Evolutionary conservation across 768 basidiomycete genomes (phyloP).

Genomic region (Pisolithus marmoratus): DNA sequence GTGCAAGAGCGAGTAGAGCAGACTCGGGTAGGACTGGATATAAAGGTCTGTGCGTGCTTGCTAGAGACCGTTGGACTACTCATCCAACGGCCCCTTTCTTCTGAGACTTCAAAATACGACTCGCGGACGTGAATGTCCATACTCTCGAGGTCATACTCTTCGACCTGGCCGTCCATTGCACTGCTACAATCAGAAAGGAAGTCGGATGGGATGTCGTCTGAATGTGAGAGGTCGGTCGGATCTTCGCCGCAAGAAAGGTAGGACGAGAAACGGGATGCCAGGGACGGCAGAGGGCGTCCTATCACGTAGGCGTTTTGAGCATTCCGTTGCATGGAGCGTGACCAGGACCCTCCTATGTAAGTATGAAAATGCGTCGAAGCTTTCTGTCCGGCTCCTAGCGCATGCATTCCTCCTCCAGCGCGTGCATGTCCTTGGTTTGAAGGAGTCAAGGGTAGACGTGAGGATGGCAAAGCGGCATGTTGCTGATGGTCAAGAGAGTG

Average conservation of each 20-base stretch:
- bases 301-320: neutral
- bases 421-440: too few species aligned
- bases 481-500: neutral
- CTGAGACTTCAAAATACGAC: constrained; percentile 51
- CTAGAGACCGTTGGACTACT: constrained; percentile 39
- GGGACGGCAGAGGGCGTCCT: constrained; percentile 13
- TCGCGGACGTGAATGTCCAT: constrained; percentile 34
- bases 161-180: constrained; percentile 6
- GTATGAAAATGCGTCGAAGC: neutral
- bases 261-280: constrained; percentile 12
- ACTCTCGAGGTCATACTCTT: constrained; percentile 27
- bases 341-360: neutral
- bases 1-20: neutral
- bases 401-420: neutral
- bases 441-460: neutral
- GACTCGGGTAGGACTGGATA: constrained; percentile 16
- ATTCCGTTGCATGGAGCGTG: neutral
- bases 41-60: constrained; percentile 8
- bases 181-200: constrained; percentile 10
- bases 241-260: constrained; percentile 1
- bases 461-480: neutral
- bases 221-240: neutral
- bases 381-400: neutral
- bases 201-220: constrained; percentile 1
- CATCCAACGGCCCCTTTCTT: constrained; percentile 56